phyloP scores from a whole-genome alignment of 768 basidiomycete species.

The Phanerodontia chrysosporium region DNA sequence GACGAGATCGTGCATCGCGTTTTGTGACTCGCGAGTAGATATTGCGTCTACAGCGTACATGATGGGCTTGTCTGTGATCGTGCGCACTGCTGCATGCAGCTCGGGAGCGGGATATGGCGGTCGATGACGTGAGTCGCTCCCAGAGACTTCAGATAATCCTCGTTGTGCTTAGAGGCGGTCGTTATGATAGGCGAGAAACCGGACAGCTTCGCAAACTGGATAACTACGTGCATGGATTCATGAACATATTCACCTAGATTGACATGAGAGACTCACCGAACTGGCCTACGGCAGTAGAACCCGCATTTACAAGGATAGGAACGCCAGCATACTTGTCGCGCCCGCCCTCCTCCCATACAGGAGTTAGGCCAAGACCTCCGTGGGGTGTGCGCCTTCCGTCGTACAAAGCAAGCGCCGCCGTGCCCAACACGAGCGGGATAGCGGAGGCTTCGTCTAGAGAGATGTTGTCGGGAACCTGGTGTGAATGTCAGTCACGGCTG shows the following conservation, averaged over 20 bases:
- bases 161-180: slow-evolving; percentile 24
- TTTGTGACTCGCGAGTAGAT: slow-evolving; percentile 19
- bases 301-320: slow-evolving; percentile 26
- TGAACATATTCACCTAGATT: background rate
- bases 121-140: slow-evolving; percentile 28
- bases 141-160: slow-evolving; percentile 18
- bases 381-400: background rate
- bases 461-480: slow-evolving; percentile 8
- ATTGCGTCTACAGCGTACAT: slow-evolving; percentile 23
- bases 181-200: slow-evolving; percentile 28
- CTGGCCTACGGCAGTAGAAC: slow-evolving; percentile 23
- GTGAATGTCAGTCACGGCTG: too few relatives aligned
- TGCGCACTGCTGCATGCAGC: background rate
- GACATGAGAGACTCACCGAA: slow-evolving; percentile 8
- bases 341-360: slow-evolving; percentile 21
- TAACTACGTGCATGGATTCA: slow-evolving; percentile 14
- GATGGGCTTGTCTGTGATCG: slow-evolving; percentile 20
- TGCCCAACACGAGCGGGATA: slow-evolving; percentile 2
- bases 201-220: slow-evolving; percentile 20
- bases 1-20: slow-evolving; percentile 18
- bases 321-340: slow-evolving; percentile 23
- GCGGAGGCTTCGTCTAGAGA: slow-evolving; percentile 11
- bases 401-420: slow-evolving; percentile 7
- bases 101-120: slow-evolving; percentile 1
- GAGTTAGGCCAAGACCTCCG: slow-evolving; percentile 7